A percentile compares a stretch with the other conserved stretches of the same genome.
phyloP scores from a whole-genome alignment of 1,139 yeast species.

The Yamadazyma trypodendri region DNA sequence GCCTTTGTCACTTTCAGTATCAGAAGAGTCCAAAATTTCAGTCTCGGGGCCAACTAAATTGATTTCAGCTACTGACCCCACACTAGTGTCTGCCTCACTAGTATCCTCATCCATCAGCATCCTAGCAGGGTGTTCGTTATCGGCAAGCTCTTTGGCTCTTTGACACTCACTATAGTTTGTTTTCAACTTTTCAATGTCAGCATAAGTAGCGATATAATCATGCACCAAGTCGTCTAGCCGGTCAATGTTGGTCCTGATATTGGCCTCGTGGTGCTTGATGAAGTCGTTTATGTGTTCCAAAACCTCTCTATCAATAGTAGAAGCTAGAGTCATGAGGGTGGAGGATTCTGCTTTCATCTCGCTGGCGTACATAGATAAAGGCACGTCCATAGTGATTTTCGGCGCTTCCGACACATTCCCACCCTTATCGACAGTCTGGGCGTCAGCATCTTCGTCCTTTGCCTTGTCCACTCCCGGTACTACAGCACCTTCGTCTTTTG shows the following conservation, averaged over 20 bases:
- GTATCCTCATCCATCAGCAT: slow-evolving; percentile 3
- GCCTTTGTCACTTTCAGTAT: slow-evolving; percentile 4
- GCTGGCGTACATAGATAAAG: slow-evolving; percentile 14
- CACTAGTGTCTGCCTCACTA: slow-evolving; percentile 2
- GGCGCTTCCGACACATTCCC: no score
- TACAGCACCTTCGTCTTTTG: no score
- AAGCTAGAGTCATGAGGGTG: slow-evolving; percentile 27
- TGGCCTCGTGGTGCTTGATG: slow-evolving; percentile 39
- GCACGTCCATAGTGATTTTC: slow-evolving; percentile 15
- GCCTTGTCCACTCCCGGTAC: no score
- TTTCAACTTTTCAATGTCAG: slow-evolving; percentile 29
- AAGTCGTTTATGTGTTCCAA: slow-evolving; percentile 36
- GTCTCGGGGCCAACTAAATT: no score
- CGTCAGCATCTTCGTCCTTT: no score
- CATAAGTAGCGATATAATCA: slow-evolving; percentile 27
- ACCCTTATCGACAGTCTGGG: no score
- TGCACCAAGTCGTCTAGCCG: slow-evolving; percentile 25
- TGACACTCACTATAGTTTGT: slow-evolving; percentile 31
- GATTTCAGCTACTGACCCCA: slow-evolving; percentile 3
- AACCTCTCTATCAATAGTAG: slow-evolving; percentile 36
- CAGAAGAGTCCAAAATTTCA: no score
- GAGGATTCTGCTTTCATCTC: slow-evolving; percentile 26
- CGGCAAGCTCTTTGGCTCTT: slow-evolving; percentile 30
- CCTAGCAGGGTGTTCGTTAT: slow-evolving; percentile 15
- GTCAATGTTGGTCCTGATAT: slow-evolving; percentile 24